A percentile compares a stretch with the other conserved stretches of the same genome.
Conservation (phyloP, 441 rosid species). For the Isatis lusitanica region DNA sequence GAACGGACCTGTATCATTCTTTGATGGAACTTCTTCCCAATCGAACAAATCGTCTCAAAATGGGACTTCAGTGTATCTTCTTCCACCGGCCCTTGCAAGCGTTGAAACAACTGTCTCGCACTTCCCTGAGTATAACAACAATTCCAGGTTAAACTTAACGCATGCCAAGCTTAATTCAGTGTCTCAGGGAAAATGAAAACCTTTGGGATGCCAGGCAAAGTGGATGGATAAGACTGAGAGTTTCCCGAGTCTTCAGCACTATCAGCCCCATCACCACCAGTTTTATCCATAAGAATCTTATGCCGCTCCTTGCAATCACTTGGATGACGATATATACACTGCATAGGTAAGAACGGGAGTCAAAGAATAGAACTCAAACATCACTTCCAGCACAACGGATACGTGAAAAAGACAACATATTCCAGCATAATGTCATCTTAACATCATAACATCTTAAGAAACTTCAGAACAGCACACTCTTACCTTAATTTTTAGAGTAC, state of each 20-base stretch:
- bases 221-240: slow-evolving; percentile 91
- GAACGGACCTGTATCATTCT: slow-evolving; percentile 68
- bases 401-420: neutral
- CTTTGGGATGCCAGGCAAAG: slow-evolving; percentile 98
- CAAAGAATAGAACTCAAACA: slow-evolving; percentile 8
- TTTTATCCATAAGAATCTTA: slow-evolving; percentile 76
- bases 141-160: neutral
- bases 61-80: slow-evolving; percentile 91
- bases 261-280: slow-evolving; percentile 90
- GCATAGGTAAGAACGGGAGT: slow-evolving; percentile 20
- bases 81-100: slow-evolving; percentile 88
- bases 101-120: slow-evolving; percentile 96
- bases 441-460: neutral
- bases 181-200: slow-evolving; percentile 34
- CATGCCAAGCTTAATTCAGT: neutral
- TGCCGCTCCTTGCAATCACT: slow-evolving; percentile 97
- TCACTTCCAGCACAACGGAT: neutral
- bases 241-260: slow-evolving; percentile 97
- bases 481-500: slow-evolving; percentile 87
- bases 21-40: slow-evolving; percentile 67
- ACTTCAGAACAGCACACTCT: slow-evolving; percentile 12
- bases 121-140: slow-evolving; percentile 68
- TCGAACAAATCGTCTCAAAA: slow-evolving; percentile 76
- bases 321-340: slow-evolving; percentile 89
- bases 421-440: slow-evolving; percentile 11